These are phyloP conservation scores for Trichoderma gracile DNA, from an alignment of 2,329 filamentous ascomycete genomes.

Conservation along the genomic window DNA sequence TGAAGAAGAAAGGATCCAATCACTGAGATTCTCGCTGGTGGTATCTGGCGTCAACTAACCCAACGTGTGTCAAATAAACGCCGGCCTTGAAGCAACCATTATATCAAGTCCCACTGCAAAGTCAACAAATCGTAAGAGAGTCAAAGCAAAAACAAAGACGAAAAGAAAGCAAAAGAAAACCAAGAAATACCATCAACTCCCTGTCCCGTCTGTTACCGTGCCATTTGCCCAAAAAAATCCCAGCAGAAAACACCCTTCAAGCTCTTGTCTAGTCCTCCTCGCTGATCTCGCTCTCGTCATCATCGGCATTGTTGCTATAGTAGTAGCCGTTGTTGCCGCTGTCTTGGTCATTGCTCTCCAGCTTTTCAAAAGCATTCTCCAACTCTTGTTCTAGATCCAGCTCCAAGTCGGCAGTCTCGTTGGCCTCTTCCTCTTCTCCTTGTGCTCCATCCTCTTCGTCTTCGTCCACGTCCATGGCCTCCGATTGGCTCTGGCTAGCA, in stretches of 20 bases:
- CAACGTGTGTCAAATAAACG: neutral
- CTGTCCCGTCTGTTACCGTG: no score
- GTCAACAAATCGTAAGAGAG: neutral
- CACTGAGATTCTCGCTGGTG: neutral
- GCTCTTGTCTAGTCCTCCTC: conserved; percentile 56
- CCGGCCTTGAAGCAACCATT: neutral
- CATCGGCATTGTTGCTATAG: conserved; percentile 32
- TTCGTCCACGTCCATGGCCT: conserved; percentile 36
- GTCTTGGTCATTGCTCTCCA: conserved; percentile 53
- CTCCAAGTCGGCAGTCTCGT: conserved; percentile 35
- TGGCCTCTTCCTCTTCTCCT: conserved; percentile 32
- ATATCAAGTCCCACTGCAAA: neutral
- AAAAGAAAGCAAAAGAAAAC: neutral
- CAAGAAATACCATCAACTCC: no score
- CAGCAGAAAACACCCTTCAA: neutral
- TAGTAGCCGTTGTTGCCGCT: conserved; percentile 39
- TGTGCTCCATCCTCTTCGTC: conserved; percentile 32
- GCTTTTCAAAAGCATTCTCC: conserved; percentile 52
- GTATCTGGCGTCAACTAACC: conserved; percentile 8
- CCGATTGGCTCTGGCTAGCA: conserved; percentile 30
- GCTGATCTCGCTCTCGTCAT: conserved; percentile 65
- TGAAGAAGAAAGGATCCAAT: no score
- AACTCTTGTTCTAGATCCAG: conserved; percentile 53
- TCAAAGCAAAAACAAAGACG: neutral
- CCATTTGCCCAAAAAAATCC: no score